These are phyloP conservation scores for Rhododendron kiyosumense DNA, from an alignment of 148 eudicot species.

Conservation along the genomic window DNA sequence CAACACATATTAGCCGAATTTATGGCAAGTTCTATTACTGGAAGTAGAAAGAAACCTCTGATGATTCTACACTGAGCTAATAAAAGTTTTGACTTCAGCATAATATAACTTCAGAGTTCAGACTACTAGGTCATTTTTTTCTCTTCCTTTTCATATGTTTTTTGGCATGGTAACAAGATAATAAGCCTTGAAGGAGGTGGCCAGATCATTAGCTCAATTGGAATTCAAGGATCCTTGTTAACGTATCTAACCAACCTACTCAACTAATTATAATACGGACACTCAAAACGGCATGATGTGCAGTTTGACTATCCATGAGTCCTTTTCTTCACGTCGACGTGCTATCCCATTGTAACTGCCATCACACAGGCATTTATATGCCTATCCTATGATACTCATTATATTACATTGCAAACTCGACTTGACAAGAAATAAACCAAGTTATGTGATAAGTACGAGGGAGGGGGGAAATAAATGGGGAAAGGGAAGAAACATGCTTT, in stretches of 20 bases:
- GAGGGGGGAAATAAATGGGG: neutral
- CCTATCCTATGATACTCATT: neutral
- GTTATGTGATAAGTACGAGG: neutral
- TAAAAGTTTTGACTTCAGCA: neutral
- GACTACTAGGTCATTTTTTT: neutral
- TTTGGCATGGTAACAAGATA: neutral
- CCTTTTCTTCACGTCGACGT: neutral
- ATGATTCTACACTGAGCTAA: neutral
- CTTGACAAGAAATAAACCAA: constrained; percentile 1
- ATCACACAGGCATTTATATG: neutral
- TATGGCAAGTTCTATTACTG: neutral
- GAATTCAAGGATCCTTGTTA: neutral
- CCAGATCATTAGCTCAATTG: neutral
- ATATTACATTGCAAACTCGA: neutral
- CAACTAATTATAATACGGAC: neutral
- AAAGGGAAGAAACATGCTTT: neutral
- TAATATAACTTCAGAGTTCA: neutral
- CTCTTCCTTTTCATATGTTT: neutral
- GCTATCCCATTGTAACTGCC: neutral
- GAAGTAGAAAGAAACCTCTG: neutral
- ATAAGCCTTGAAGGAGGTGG: neutral
- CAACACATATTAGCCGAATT: constrained; percentile 16
- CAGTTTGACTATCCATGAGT: neutral
- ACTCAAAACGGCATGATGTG: neutral
- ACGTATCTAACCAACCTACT: neutral